Evolutionary conservation across 2,329 filamentous ascomycete genomes (phyloP).

Genomic region (Trichoderma koningiopsis): DNA sequence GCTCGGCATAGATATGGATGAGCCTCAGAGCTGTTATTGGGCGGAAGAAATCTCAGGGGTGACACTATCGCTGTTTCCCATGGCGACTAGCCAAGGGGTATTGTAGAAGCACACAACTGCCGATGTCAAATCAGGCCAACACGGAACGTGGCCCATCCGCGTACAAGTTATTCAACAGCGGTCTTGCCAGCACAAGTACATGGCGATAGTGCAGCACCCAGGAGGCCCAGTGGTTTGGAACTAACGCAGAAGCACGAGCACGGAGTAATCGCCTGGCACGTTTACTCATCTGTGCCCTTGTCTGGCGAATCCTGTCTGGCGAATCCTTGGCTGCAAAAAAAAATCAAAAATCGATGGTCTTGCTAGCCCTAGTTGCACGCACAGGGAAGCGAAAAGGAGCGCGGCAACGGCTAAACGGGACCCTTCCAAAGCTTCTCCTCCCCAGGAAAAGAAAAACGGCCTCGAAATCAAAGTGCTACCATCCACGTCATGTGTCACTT

Average conservation of each 20-base stretch:
- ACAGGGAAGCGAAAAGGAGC: background rate
- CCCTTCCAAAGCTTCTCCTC: background rate
- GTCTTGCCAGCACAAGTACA: background rate
- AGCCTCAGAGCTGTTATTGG: background rate
- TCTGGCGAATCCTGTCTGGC: background rate
- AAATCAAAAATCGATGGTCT: background rate
- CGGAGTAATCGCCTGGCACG: background rate
- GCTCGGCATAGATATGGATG: background rate
- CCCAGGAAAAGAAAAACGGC: background rate
- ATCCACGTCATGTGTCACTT: slow-evolving; percentile 24
- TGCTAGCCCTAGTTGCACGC: background rate
- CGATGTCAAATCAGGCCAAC: slow-evolving; percentile 9
- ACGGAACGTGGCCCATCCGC: background rate
- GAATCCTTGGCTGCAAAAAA: background rate
- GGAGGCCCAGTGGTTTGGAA: background rate
- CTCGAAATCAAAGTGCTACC: background rate
- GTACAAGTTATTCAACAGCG: background rate
- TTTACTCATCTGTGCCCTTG: background rate
- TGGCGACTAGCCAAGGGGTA: background rate
- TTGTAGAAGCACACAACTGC: slow-evolving; percentile 9
- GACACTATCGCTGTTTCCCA: background rate
- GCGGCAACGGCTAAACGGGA: slow-evolving; percentile 1
- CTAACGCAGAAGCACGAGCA: slow-evolving; percentile 3
- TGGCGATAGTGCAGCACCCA: background rate
- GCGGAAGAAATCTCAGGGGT: background rate